A percentile compares a stretch with the other conserved stretches of the same genome.
Evolutionary conservation across 768 basidiomycete species (phyloP).

Genomic region (Amanita brunnescens): DNA sequence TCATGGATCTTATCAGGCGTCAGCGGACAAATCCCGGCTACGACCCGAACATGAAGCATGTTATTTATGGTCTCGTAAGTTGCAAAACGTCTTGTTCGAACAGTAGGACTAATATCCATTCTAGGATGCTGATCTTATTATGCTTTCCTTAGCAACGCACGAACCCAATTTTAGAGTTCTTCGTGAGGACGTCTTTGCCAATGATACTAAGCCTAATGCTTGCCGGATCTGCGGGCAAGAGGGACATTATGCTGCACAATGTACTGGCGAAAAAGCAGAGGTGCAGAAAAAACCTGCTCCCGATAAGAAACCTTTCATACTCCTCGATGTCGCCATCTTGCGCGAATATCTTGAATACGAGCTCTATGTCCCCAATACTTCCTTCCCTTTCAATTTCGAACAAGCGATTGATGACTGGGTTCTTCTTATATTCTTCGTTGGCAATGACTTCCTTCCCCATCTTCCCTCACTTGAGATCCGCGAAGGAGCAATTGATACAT

Average conservation of each 20-base stretch:
- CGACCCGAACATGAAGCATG: constrained; percentile 91
- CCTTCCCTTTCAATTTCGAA: constrained; percentile 90
- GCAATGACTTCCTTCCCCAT: constrained; percentile 98
- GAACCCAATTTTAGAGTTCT: constrained; percentile 97
- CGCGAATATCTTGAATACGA: constrained; percentile 98
- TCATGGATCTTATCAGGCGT: constrained; percentile 96
- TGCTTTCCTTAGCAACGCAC: constrained; percentile 96
- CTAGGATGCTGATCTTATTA: constrained; percentile 97
- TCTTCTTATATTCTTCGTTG: constrained; percentile 98
- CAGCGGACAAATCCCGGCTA: constrained; percentile 84
- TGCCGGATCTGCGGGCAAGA: constrained; percentile 93
- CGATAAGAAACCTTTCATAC: constrained; percentile 95
- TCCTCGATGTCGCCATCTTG: constrained; percentile 91
- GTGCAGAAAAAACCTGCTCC: constrained; percentile 57
- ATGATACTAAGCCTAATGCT: constrained; percentile 65
- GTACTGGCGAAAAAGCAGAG: constrained; percentile 72
- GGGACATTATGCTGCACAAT: constrained; percentile 93
- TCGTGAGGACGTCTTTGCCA: constrained; percentile 92
- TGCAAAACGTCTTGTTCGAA: neutral
- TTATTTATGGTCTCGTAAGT: constrained; percentile 92
- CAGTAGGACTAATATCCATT: constrained; percentile 10
- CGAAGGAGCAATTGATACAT: constrained; percentile 97
- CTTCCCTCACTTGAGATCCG: constrained; percentile 97
- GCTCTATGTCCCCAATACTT: constrained; percentile 67
- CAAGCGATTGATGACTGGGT: constrained; percentile 99